phyloP scores from a whole-genome alignment of 2,329 filamentous ascomycete genomes.

The Diaporthe longicolla region DNA sequence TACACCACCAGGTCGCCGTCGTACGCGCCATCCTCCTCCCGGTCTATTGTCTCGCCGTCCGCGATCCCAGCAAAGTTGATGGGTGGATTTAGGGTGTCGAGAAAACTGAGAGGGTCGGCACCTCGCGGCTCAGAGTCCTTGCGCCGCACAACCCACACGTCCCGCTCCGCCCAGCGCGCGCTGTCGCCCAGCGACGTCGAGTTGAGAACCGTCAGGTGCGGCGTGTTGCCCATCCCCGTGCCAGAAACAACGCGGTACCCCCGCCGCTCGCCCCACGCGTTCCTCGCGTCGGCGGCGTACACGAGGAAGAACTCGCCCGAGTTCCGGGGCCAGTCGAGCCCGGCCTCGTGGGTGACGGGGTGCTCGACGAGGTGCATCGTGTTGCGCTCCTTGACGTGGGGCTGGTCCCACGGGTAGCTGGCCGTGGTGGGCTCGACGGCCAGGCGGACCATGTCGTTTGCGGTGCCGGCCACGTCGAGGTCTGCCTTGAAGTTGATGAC shows the following conservation, averaged over 20 bases:
- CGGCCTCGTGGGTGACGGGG: constrained; percentile 34
- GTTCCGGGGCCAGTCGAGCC: constrained; percentile 50
- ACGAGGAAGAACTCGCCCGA: constrained; percentile 57
- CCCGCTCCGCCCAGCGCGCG: constrained; percentile 44
- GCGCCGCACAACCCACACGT: constrained; percentile 58
- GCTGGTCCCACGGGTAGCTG: constrained; percentile 42
- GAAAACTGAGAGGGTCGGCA: constrained; percentile 55
- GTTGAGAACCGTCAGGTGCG: constrained; percentile 46
- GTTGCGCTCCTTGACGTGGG: constrained; percentile 38
- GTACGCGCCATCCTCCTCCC: constrained; percentile 49
- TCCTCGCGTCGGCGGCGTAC: constrained; percentile 50
- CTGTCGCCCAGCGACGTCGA: constrained; percentile 52
- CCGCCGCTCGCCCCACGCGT: constrained; percentile 57
- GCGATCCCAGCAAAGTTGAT: constrained; percentile 58
- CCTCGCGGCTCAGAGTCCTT: constrained; percentile 59
- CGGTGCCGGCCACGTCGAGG: constrained; percentile 53
- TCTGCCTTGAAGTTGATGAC: constrained; percentile 58
- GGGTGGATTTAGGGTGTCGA: constrained; percentile 54
- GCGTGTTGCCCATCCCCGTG: constrained; percentile 47
- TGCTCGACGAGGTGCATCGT: constrained; percentile 42
- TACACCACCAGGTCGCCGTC: constrained; percentile 52
- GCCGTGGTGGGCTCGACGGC: constrained; percentile 51
- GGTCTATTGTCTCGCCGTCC: constrained; percentile 49
- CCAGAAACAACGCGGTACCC: constrained; percentile 59
- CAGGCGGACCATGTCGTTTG: constrained; percentile 53